A percentile compares a stretch with the other conserved stretches of the same genome.
Conservation (phyloP, 2,329 filamentous ascomycete species). For the Colletotrichum costaricense region DNA sequence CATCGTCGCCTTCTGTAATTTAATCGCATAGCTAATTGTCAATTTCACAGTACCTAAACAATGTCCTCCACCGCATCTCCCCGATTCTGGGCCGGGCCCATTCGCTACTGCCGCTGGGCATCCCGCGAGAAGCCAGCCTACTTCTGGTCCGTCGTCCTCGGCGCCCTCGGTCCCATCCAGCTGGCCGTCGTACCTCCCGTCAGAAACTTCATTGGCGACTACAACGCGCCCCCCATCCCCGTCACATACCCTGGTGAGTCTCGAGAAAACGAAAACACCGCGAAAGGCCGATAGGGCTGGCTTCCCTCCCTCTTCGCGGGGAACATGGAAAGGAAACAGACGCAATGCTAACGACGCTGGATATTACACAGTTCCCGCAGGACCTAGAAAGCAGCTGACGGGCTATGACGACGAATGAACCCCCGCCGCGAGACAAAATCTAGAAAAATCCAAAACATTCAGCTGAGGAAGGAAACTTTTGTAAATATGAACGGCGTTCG, state of each 20-base stretch:
- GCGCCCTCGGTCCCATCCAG: constrained; percentile 76
- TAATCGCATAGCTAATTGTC: neutral
- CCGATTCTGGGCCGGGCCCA: constrained; percentile 84
- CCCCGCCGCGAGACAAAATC: neutral
- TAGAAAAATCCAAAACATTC: neutral
- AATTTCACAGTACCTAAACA: neutral
- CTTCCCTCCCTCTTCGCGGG: neutral
- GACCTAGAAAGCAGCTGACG: constrained; percentile 68
- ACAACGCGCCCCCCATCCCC: constrained; percentile 78
- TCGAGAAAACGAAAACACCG: neutral
- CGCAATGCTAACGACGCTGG: constrained; percentile 3
- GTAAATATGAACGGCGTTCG: constrained; percentile 41
- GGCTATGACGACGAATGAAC: constrained; percentile 69
- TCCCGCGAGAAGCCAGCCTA: constrained; percentile 88
- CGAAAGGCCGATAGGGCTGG: no score
- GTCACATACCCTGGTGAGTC: constrained; percentile 92
- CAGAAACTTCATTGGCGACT: constrained; percentile 78
- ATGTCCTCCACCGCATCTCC: constrained; percentile 75
- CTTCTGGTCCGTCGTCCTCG: constrained; percentile 87
- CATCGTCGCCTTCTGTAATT: neutral
- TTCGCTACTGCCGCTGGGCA: constrained; percentile 90
- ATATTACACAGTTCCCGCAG: constrained; percentile 61
- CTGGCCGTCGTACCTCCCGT: constrained; percentile 80
- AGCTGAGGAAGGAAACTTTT: constrained; percentile 21
- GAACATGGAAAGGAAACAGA: neutral